Evolutionary conservation across 2,329 filamentous ascomycete species (phyloP), one percentile per base, ranked within the genome.

Genomic region (Bisporella sp.): DNA sequence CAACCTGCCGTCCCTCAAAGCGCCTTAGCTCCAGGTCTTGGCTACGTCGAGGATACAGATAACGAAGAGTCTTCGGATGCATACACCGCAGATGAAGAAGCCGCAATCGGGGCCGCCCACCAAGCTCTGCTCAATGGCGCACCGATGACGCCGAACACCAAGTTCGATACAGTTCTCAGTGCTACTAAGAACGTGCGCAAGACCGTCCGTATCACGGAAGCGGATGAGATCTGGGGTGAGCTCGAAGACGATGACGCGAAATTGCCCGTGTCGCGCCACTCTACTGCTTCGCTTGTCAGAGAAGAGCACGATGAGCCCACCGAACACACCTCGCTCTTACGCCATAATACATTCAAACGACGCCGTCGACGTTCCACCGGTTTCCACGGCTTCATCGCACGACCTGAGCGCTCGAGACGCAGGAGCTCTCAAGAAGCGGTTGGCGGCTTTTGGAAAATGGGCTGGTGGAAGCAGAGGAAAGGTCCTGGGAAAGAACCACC

Each of bases 181-280:
- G 59, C 59, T 9, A 63, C 62, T 6, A 49, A 58, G 11, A 47
- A 59, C 31, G 55, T 63, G 1, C 59, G 62, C 12, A 65, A 64
- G 45, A 55, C 51, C 1, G 57, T 61, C 21, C 57, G 61, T 5
- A 45, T 64, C 13, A 74, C 80, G 50, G 87, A 93, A 64, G 79
- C 81, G 1, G 82, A 82, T 35, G 87, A 93, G 59, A 93, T 95
- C 32, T 95, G 89, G 90, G 87, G 83, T 50, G 89, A 95, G 65
- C 75, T 96, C 11, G 90, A 95, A 60, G 81, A 85, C 40, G 77
- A 81, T 21, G 21, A 21, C 21, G 21, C 21, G 21, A 21, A 21
- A 21, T 21, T 21, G 21, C 21, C 21, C 21, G 21, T 21, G 21
- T 21, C 21, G 21, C 21, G 21, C 21, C 12, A 11, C 67, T 4